A percentile compares a stretch with the other conserved stretches of the same genome.
Conservation (phyloP, 2,329 filamentous ascomycete genomes). For the Coniella vitis region DNA sequence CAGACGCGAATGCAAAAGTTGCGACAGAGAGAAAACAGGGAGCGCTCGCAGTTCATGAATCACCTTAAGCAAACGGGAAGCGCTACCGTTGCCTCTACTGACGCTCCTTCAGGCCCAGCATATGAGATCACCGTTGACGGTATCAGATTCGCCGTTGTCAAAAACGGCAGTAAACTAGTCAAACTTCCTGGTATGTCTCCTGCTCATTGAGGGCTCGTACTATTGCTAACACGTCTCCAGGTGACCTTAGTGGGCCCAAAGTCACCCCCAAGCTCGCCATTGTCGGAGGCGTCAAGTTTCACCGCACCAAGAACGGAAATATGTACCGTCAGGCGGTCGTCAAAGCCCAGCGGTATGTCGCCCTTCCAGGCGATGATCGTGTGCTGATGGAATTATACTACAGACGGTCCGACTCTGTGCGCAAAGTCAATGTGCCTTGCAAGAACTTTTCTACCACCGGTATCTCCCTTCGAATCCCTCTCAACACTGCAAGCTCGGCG, state of each 20-base stretch:
- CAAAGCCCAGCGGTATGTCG: slow-evolving; percentile 66
- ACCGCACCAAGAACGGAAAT: slow-evolving; percentile 82
- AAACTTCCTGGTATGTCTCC: slow-evolving; percentile 55
- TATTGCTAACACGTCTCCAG: slow-evolving; percentile 33
- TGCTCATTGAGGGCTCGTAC: not conserved
- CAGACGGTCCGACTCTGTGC: slow-evolving; percentile 48
- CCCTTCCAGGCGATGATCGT: slow-evolving; percentile 17
- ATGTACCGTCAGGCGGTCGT: slow-evolving; percentile 72
- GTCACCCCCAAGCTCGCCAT: slow-evolving; percentile 67
- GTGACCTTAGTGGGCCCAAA: slow-evolving; percentile 53
- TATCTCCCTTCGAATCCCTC: slow-evolving; percentile 41
- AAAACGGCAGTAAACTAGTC: slow-evolving; percentile 76
- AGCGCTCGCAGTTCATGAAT: slow-evolving; percentile 51
- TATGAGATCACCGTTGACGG: slow-evolving; percentile 65
- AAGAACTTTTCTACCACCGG: slow-evolving; percentile 63
- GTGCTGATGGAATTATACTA: slow-evolving; percentile 31
- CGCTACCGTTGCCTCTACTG: slow-evolving; percentile 21
- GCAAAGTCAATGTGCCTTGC: slow-evolving; percentile 69
- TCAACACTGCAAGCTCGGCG: not conserved
- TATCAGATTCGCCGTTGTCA: slow-evolving; percentile 65
- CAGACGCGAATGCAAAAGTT: slow-evolving; percentile 56
- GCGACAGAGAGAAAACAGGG: slow-evolving; percentile 44
- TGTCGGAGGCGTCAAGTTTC: slow-evolving; percentile 73
- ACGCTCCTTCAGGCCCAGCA: slow-evolving; percentile 28
- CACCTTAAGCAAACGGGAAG: slow-evolving; percentile 34